Evolutionary conservation across 169 alveolate genomes (phyloP).

Genomic region (Babesia ovis): DNA sequence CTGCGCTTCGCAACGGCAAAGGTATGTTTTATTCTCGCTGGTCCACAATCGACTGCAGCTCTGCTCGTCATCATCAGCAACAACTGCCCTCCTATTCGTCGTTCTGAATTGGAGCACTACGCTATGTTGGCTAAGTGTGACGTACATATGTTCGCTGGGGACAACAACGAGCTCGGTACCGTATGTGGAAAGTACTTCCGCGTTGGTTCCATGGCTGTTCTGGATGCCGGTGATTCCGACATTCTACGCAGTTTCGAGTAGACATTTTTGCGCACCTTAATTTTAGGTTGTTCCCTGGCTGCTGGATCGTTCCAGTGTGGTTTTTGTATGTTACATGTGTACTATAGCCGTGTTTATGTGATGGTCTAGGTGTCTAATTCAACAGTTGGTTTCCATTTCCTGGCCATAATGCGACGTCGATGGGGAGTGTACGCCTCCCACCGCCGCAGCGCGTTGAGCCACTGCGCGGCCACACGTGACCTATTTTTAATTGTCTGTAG

Average conservation of each 20-base stretch:
- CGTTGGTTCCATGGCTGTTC: constrained; percentile 91
- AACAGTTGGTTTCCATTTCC: not conserved
- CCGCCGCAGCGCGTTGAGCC: not conserved
- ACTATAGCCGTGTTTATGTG: not conserved
- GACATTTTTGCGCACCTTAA: not conserved
- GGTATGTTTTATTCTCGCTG: constrained; percentile 67
- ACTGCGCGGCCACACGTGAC: not conserved
- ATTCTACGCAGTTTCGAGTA: constrained; percentile 90
- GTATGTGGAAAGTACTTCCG: constrained; percentile 97
- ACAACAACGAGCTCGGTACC: constrained; percentile 93
- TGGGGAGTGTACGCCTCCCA: constrained; percentile 4
- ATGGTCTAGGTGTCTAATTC: not conserved
- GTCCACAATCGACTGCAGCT: constrained; percentile 60
- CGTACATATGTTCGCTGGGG: constrained; percentile 92
- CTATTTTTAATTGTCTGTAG: too few species aligned
- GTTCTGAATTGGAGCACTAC: constrained; percentile 96
- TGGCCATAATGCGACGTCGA: not conserved
- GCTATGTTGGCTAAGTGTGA: constrained; percentile 95
- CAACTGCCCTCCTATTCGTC: constrained; percentile 97
- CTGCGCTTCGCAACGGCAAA: constrained; percentile 93
- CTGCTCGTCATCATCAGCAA: constrained; percentile 90
- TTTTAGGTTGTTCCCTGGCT: not conserved
- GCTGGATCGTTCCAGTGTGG: not conserved
- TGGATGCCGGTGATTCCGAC: constrained; percentile 98
- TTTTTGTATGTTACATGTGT: not conserved